A percentile compares a stretch with the other conserved stretches of the same genome.
Evolutionary conservation across 345 rosid species (phyloP).

Genomic region (Arabis hirsuta): DNA sequence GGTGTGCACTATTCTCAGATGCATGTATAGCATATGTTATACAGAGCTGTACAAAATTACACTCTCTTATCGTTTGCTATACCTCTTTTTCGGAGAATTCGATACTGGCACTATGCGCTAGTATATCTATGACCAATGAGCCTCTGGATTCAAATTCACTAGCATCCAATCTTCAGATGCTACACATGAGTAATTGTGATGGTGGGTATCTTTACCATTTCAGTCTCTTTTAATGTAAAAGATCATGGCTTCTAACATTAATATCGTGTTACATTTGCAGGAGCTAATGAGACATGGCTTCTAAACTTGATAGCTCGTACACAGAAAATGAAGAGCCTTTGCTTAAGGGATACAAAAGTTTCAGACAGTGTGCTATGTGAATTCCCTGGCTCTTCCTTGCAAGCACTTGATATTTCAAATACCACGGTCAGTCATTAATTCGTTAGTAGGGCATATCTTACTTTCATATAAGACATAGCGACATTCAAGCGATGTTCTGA

Average conservation of each 20-base stretch:
- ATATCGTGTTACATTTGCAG: constrained; percentile 45
- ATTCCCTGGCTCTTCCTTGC: constrained; percentile 70
- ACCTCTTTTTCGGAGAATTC: constrained; percentile 73
- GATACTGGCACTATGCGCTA: constrained; percentile 58
- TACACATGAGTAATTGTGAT: constrained; percentile 79
- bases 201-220: constrained; percentile 47
- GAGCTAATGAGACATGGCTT: constrained; percentile 55
- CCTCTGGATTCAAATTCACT: constrained; percentile 43
- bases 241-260: constrained; percentile 3
- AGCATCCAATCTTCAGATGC: constrained; percentile 61
- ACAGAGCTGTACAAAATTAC: constrained; percentile 51
- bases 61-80: constrained; percentile 68
- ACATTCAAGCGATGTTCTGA: background rate
- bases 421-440: constrained; percentile 61
- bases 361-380: constrained; percentile 57
- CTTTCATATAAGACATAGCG: background rate
- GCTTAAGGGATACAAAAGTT: constrained; percentile 67
- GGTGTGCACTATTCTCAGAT: constrained; percentile 72
- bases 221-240: constrained; percentile 11
- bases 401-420: constrained; percentile 73
- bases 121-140: constrained; percentile 34
- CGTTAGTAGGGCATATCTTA: background rate
- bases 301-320: constrained; percentile 56
- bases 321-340: constrained; percentile 60
- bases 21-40: constrained; percentile 62